Percentiles rank a stretch among this genome's conserved stretches.
These are phyloP conservation scores for Dispira parvispora DNA, from an alignment of 192 early-diverging fungal species.

Conservation along the genomic window DNA sequence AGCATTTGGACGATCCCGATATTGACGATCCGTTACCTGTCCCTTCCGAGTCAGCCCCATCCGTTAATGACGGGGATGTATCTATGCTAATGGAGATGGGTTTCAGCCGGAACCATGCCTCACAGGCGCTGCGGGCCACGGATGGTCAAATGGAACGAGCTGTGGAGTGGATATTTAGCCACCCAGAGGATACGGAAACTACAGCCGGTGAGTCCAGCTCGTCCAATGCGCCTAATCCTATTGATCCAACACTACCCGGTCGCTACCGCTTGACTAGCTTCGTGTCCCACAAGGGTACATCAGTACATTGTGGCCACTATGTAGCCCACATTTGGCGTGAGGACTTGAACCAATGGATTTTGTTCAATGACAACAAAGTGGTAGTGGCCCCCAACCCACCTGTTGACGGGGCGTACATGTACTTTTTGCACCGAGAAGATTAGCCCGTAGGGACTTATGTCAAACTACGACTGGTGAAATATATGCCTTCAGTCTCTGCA, in stretches of 20 bases:
- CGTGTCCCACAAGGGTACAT: slow-evolving; percentile 91
- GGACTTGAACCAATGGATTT: slow-evolving; percentile 57
- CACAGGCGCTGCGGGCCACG: slow-evolving; percentile 65
- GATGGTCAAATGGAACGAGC: slow-evolving; percentile 76
- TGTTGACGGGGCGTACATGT: slow-evolving; percentile 50
- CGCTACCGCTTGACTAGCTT: slow-evolving; percentile 58
- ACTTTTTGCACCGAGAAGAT: slow-evolving; percentile 35
- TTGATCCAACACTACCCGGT: slow-evolving; percentile 25
- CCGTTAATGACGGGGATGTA: slow-evolving; percentile 37
- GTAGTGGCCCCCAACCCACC: slow-evolving; percentile 48
- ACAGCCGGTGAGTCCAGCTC: slow-evolving; percentile 1
- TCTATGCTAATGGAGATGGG: slow-evolving; percentile 79
- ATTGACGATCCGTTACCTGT: slow-evolving; percentile 21
- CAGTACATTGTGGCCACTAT: slow-evolving; percentile 93
- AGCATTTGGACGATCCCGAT: slow-evolving; percentile 94
- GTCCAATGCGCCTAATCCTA: neutral
- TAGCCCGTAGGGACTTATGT: neutral
- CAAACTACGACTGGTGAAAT: too few relatives aligned
- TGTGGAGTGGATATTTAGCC: slow-evolving; percentile 87
- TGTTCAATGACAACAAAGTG: slow-evolving; percentile 96
- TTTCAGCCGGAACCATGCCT: slow-evolving; percentile 60
- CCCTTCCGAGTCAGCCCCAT: slow-evolving; percentile 3
- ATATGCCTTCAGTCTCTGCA: too few relatives aligned
- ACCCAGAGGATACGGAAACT: slow-evolving; percentile 33
- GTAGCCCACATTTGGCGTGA: slow-evolving; percentile 58